A percentile compares a stretch with the other conserved stretches of the same genome.
Evolutionary conservation across 1,284 basidiomycete genomes (phyloP).

Genomic region (Ustilago sp.): DNA sequence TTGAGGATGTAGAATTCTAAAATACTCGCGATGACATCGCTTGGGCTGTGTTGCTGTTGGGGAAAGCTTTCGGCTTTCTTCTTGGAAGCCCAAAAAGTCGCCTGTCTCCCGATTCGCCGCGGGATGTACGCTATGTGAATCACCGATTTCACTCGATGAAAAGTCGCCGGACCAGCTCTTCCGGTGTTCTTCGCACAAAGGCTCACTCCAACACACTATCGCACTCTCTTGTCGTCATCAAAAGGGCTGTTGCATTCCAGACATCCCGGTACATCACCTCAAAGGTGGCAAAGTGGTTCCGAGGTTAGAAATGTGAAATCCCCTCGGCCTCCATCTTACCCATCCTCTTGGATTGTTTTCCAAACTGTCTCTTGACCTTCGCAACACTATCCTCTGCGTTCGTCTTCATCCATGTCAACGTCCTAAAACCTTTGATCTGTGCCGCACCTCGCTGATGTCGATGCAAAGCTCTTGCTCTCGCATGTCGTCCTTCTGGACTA

Average conservation of each 20-base stretch:
- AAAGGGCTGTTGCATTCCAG: too few relatives aligned
- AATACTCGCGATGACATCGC: conserved; percentile 11
- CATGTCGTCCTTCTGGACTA: conserved; percentile 41
- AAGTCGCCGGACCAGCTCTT: background rate
- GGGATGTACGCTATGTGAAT: background rate
- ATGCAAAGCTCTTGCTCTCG: conserved; percentile 50
- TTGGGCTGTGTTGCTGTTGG: background rate
- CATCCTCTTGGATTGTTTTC: conserved; percentile 47
- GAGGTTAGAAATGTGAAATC: conserved; percentile 57
- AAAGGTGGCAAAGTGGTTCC: background rate
- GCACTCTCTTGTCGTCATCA: background rate
- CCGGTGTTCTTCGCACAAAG: too few relatives aligned
- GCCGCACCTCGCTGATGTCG: conserved; percentile 59
- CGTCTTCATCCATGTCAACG: conserved; percentile 60
- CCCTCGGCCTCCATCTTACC: conserved; percentile 65
- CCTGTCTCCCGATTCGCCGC: background rate
- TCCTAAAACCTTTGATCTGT: conserved; percentile 62
- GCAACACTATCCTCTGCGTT: conserved; percentile 56
- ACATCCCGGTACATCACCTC: too few relatives aligned
- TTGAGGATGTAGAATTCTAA: background rate
- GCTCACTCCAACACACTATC: background rate
- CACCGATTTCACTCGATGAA: conserved; percentile 7
- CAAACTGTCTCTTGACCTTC: conserved; percentile 46
- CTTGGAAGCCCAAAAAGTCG: conserved; percentile 4
- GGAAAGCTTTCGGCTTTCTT: conserved; percentile 9